phyloP scores from a whole-genome alignment of 2,329 filamentous ascomycete genomes.

The Alternaria burnsii region DNA sequence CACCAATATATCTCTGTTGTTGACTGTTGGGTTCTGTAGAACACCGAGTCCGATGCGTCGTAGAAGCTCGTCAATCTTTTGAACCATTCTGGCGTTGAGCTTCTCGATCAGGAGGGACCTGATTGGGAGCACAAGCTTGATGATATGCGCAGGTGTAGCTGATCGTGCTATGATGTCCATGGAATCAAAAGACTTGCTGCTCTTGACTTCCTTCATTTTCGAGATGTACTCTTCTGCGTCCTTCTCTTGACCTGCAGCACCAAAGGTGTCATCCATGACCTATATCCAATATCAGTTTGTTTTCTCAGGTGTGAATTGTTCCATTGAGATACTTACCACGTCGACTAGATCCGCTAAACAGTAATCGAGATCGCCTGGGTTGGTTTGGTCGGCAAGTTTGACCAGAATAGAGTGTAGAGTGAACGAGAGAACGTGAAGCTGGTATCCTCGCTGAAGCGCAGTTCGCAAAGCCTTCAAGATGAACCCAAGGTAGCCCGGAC shows the following conservation, averaged over 20 bases:
- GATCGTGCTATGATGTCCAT: conserved; percentile 91
- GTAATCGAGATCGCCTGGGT: conserved; percentile 87
- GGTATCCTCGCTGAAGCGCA: conserved; percentile 84
- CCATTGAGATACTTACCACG: conserved; percentile 57
- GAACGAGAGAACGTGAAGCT: conserved; percentile 93
- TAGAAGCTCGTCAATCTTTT: conserved; percentile 90
- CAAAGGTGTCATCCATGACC: conserved; percentile 97
- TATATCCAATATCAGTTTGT: not conserved
- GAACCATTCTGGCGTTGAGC: conserved; percentile 80
- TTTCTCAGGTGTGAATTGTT: not conserved
- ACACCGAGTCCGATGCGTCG: conserved; percentile 84
- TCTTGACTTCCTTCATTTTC: conserved; percentile 97
- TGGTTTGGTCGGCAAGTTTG: conserved; percentile 73
- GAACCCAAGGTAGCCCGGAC: conserved; percentile 85
- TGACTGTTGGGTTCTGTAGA: conserved; percentile 79
- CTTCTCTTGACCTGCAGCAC: conserved; percentile 90
- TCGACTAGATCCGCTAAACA: conserved; percentile 80
- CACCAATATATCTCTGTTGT: conserved; percentile 82
- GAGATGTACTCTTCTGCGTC: conserved; percentile 95
- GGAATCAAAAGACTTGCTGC: conserved; percentile 96
- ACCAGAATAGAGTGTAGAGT: conserved; percentile 93
- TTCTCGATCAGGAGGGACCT: conserved; percentile 82
- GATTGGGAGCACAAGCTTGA: conserved; percentile 79
- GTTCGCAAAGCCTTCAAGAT: conserved; percentile 90
- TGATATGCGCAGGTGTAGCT: conserved; percentile 76